Conservation (phyloP, 345 rosid genomes). For the Microthlaspi erraticum region DNA sequence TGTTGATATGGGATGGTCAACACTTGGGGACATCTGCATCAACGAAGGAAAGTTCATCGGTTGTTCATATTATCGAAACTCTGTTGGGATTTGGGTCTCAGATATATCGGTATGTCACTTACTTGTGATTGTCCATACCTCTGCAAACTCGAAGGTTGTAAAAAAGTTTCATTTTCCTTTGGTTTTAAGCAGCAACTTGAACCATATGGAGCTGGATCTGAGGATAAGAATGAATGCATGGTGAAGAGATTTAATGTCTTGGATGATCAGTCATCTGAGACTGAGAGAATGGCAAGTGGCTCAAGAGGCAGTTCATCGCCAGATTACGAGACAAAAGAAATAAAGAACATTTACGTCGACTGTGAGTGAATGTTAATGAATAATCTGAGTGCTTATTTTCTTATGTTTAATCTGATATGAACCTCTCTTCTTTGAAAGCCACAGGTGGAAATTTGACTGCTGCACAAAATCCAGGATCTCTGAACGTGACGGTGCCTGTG, state of each 20-base stretch:
- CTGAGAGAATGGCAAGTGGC: constrained; percentile 52
- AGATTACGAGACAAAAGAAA: constrained; percentile 70
- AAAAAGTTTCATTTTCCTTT: constrained; percentile 23
- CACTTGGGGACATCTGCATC: constrained; percentile 90
- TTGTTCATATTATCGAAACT: constrained; percentile 75
- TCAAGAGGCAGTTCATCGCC: constrained; percentile 61
- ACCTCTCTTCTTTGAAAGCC: constrained; percentile 54
- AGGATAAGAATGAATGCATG: constrained; percentile 47
- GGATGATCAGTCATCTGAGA: constrained; percentile 53
- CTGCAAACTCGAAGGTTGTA: background rate
- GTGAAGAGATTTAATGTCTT: constrained; percentile 53
- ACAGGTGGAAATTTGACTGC: constrained; percentile 62
- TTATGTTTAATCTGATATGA: constrained; percentile 37
- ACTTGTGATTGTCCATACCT: constrained; percentile 20
- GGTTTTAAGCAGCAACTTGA: constrained; percentile 61
- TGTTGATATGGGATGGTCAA: constrained; percentile 87
- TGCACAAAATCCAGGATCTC: constrained; percentile 49
- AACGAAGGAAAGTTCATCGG: constrained; percentile 84
- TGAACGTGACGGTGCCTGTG: constrained; percentile 38
- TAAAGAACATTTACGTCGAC: constrained; percentile 94
- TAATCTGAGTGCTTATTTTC: constrained; percentile 15
- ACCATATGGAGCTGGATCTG: constrained; percentile 65
- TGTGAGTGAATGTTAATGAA: constrained; percentile 60
- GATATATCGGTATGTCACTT: constrained; percentile 64
- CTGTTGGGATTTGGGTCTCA: constrained; percentile 88